Evolutionary conservation across 345 rosid genomes (phyloP).

Genomic region (Nephelium lappaceum): DNA sequence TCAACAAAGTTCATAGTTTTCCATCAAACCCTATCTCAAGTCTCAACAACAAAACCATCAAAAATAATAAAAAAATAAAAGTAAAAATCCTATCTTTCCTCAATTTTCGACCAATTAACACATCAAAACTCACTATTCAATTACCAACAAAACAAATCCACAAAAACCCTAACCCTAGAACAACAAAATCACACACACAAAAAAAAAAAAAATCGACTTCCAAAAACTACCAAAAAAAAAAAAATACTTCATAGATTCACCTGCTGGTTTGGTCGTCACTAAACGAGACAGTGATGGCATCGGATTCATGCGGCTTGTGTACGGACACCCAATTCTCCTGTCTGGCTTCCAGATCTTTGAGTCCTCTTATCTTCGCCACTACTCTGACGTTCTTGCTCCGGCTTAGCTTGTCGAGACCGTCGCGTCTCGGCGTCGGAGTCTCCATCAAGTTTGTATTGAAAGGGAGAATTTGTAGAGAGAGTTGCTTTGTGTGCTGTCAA

Average conservation of each 20-base stretch:
- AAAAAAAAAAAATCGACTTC: background rate
- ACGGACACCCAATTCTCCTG: constrained; percentile 39
- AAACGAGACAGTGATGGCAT: constrained; percentile 47
- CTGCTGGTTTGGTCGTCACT: constrained; percentile 49
- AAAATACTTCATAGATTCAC: constrained; percentile 21
- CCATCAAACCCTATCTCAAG: background rate
- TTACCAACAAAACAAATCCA: background rate
- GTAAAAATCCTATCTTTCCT: background rate
- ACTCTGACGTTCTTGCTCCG: constrained; percentile 44
- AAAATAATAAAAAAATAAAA: background rate
- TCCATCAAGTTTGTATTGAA: constrained; percentile 12
- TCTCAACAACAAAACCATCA: background rate
- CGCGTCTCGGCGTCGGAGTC: background rate
- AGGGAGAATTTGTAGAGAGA: background rate
- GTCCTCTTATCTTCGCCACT: constrained; percentile 60
- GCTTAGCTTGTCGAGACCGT: background rate
- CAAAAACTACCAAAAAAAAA: background rate
- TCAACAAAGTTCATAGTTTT: background rate
- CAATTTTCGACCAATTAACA: background rate
- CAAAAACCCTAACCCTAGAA: background rate
- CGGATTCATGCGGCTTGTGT: constrained; percentile 41
- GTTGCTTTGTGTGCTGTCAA: background rate
- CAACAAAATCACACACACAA: background rate
- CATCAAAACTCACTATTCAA: background rate
- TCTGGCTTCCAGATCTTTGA: constrained; percentile 29